Percentiles rank a stretch among this genome's conserved stretches.
phyloP scores from a whole-genome alignment of 2,329 filamentous ascomycete species.

The Harringtonia aguacate region DNA sequence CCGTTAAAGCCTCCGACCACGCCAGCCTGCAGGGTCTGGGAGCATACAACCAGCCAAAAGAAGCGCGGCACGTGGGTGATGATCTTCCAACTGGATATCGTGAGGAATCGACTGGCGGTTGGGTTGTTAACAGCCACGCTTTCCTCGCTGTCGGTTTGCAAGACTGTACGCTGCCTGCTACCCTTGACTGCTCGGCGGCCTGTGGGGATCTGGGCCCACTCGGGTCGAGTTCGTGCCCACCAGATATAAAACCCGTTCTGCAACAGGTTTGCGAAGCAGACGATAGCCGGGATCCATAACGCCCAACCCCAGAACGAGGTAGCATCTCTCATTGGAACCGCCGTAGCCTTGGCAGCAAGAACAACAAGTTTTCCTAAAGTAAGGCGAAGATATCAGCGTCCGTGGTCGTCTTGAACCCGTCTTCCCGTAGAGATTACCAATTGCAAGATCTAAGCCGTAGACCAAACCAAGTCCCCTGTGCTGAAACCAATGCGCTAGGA shows the following conservation, averaged over 20 bases:
- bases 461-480: slow-evolving; percentile 14
- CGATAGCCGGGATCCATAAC: slow-evolving; percentile 14
- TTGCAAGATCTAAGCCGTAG: slow-evolving; percentile 15
- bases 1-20: slow-evolving; percentile 7
- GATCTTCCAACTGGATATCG: slow-evolving; percentile 4
- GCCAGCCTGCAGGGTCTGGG: slow-evolving; percentile 15
- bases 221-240: slow-evolving; percentile 14
- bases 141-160: not conserved
- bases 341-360: slow-evolving; percentile 15
- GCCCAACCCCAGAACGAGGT: slow-evolving; percentile 18
- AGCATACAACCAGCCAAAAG: slow-evolving; percentile 15
- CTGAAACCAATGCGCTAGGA: slow-evolving; percentile 17
- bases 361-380: slow-evolving; percentile 14
- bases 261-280: slow-evolving; percentile 7
- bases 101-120: not conserved
- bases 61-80: slow-evolving; percentile 13
- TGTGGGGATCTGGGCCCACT: slow-evolving; percentile 16
- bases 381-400: not conserved
- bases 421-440: slow-evolving; percentile 8
- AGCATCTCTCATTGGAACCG: slow-evolving; percentile 17
- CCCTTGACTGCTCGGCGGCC: slow-evolving; percentile 4
- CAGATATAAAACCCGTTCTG: slow-evolving; percentile 10
- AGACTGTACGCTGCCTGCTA: not conserved
- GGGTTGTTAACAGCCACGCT: not conserved
- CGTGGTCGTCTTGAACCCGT: too few relatives aligned